Conservation (phyloP, 495 filamentous ascomycete genomes). For the Mycothermus thermophilus region DNA sequence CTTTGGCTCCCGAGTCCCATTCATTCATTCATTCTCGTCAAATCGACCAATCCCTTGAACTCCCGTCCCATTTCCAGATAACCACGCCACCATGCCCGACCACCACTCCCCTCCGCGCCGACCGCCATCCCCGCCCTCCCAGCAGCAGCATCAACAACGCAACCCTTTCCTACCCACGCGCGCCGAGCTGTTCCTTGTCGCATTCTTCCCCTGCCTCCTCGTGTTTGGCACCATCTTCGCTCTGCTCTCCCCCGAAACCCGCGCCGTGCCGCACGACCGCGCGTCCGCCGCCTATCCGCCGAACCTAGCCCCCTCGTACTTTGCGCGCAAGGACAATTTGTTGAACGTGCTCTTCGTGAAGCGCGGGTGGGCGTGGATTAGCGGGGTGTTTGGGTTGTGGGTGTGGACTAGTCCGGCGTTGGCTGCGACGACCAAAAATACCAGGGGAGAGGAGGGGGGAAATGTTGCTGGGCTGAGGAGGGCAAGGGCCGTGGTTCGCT, state of each 20-base stretch:
- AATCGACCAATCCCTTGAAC: no score
- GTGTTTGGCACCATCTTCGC: constrained; percentile 69
- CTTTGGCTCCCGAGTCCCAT: no score
- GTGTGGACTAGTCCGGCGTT: background rate
- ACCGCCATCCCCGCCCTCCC: background rate
- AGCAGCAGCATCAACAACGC: constrained; percentile 7
- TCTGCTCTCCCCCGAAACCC: constrained; percentile 55
- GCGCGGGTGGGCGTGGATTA: constrained; percentile 85
- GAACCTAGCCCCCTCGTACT: constrained; percentile 62
- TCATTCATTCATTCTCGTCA: background rate
- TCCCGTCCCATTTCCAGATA: no score
- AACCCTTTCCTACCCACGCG: constrained; percentile 45
- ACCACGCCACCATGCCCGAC: background rate
- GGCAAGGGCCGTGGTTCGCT: constrained; percentile 46
- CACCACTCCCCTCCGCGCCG: background rate
- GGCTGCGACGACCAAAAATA: no score
- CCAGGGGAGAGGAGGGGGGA: background rate
- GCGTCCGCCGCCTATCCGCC: constrained; percentile 39
- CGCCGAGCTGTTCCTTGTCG: constrained; percentile 45
- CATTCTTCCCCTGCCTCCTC: constrained; percentile 63
- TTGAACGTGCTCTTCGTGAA: constrained; percentile 91
- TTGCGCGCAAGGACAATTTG: constrained; percentile 80
- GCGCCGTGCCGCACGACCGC: constrained; percentile 42
- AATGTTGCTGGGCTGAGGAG: no score
- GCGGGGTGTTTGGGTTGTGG: constrained; percentile 38